Base-by-base conservation (phyloP, 768 basidiomycete species). In the Tricholoma sp. region DNA sequence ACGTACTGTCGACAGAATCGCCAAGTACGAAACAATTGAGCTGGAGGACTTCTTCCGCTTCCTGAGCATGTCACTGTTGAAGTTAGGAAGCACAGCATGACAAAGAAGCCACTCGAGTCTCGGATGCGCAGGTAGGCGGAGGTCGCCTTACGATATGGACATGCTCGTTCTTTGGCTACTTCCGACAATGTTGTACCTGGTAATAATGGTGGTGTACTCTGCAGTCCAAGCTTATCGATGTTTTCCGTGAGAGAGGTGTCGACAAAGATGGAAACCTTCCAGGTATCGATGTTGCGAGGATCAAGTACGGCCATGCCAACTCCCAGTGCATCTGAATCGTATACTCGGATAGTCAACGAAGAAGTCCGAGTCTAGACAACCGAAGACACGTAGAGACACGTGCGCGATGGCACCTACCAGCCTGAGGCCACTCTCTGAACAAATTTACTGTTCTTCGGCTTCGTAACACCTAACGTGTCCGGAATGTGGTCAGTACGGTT, bases 401-500 rank as follows among this genome's bases (percentile, higher is more conserved):
- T n/a, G n/a, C n/a, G n/a, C n/a, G n/a, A n/a, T n/a, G n/a, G n/a
- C n/a, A n/a, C n/a, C n/a, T n/a, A n/a, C n/a, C n/a, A n/a, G n/a
- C n/a, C n/a, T n/a, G n/a, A n/a, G 24, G 24, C 4, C 24, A 24
- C 24, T 24, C 24, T 24, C 24, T 24, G 24, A 24, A 24, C 24
- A 24, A 24, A 24, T 24, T 24, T 24, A 24, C 24, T 24, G 24
- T 4, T 24, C 24, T 24, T 24, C 4, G 24, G 24, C 24, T 24
- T 24, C 4, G 24, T 24, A 4, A n/a, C n/a, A n/a, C n/a, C 39
- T 45, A 45, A 20, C 13, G 11, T 44, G 18, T 24, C 28, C 28
- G 24, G 44, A 42, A 53, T 53, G 52, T 53, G 52, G 52, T 53
- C 10, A 53, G 52, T 53, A n/a, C 39, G 9, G 8, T 29, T 53